Conservation (phyloP, 139 green algal genomes). For the Edaphochlamys debaryana region DNA sequence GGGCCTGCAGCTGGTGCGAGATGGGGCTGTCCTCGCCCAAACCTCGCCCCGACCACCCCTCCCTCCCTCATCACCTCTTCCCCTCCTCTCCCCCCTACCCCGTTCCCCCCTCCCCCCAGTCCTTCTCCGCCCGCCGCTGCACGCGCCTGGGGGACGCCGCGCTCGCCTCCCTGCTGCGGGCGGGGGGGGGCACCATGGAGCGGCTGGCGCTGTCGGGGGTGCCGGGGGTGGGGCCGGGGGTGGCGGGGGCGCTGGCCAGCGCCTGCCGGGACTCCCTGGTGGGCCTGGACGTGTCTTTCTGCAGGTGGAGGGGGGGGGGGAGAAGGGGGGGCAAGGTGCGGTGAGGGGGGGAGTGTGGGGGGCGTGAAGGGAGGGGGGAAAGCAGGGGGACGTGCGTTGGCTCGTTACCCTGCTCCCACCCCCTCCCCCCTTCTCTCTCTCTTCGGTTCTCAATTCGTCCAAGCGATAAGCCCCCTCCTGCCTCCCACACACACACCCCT, state of each 20-base stretch:
- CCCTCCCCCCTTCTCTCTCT: no score
- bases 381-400: no score
- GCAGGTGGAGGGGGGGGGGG: no score
- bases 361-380: no score
- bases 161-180: constrained; percentile 45
- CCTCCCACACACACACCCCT: no score
- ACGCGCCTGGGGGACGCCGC: constrained; percentile 52
- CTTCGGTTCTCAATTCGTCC: background rate
- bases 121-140: constrained; percentile 63
- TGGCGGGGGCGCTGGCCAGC: constrained; percentile 4
- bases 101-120: constrained; percentile 8
- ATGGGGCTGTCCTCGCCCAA: no score
- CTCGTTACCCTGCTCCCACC: background rate
- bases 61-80: no score
- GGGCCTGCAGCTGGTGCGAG: no score
- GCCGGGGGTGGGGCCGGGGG: background rate
- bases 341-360: background rate
- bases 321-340: no score
- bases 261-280: constrained; percentile 34
- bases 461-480: background rate
- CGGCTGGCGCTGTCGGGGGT: constrained; percentile 36
- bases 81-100: no score
- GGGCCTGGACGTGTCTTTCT: constrained; percentile 51
- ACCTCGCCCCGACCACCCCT: background rate
- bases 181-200: constrained; percentile 37